A percentile compares a stretch with the other conserved stretches of the same genome.
These are phyloP conservation scores for Malassezia caprae DNA, from an alignment of 1,284 basidiomycete species.

Conservation along the genomic window DNA sequence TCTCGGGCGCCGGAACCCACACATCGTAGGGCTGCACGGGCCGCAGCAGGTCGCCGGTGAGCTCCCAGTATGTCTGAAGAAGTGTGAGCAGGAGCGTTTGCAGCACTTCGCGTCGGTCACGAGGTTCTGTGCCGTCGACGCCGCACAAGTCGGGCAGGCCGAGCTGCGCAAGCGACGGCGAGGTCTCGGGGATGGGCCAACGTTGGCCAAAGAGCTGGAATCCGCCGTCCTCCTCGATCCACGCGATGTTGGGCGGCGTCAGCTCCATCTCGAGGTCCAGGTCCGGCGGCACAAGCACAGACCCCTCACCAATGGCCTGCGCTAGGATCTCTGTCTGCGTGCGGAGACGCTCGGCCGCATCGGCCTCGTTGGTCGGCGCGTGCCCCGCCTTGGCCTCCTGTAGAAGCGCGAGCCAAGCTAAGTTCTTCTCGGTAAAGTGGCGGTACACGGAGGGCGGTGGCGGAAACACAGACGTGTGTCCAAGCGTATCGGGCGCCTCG, in stretches of 20 bases:
- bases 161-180: slow-evolving; percentile 31
- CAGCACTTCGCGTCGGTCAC: slow-evolving; percentile 15
- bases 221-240: slow-evolving; percentile 45
- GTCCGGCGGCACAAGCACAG: slow-evolving; percentile 16
- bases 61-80: slow-evolving; percentile 37
- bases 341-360: not conserved
- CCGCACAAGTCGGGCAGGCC: slow-evolving; percentile 30
- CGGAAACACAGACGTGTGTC: slow-evolving; percentile 35
- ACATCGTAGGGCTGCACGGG: slow-evolving; percentile 38
- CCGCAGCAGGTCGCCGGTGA: slow-evolving; percentile 27
- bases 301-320: not conserved
- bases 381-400: not conserved
- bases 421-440: slow-evolving; percentile 28
- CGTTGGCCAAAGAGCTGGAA: slow-evolving; percentile 40
- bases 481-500: slow-evolving; percentile 7
- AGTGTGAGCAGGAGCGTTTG: slow-evolving; percentile 47
- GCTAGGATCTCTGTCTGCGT: not conserved
- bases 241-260: slow-evolving; percentile 31
- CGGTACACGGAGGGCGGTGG: slow-evolving; percentile 32
- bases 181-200: slow-evolving; percentile 39
- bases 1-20: slow-evolving; percentile 18
- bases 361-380: not conserved
- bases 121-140: not conserved
- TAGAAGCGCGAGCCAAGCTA: slow-evolving; percentile 23
- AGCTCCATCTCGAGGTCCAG: slow-evolving; percentile 30